Conservation (phyloP, 768 basidiomycete genomes). For the Mycena polygramma region DNA sequence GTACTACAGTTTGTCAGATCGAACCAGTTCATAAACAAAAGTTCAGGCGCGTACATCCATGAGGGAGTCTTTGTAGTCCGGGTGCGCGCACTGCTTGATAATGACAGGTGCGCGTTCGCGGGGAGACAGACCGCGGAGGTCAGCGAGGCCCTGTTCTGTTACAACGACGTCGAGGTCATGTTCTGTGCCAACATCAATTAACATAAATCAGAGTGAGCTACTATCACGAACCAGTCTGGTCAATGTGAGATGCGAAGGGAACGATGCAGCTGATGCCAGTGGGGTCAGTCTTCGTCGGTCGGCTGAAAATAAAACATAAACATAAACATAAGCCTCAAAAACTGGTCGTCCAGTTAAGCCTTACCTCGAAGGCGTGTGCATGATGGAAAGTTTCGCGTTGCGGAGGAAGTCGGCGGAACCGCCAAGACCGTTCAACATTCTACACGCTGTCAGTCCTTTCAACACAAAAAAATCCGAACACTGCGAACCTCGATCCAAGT, state of each 20-base stretch:
- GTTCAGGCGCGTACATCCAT: constrained; percentile 48
- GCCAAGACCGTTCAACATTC: constrained; percentile 65
- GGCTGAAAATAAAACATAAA: constrained; percentile 40
- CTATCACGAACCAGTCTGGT: constrained; percentile 57
- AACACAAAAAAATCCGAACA: not conserved
- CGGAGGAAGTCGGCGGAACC: constrained; percentile 64
- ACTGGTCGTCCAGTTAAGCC: constrained; percentile 1
- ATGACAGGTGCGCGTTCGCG: constrained; percentile 61
- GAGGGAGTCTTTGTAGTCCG: constrained; percentile 58
- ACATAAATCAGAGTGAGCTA: not conserved
- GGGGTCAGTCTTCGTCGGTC: constrained; percentile 62
- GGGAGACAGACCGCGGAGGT: constrained; percentile 60
- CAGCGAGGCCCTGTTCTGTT: constrained; percentile 64
- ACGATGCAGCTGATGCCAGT: constrained; percentile 65
- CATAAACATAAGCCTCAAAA: not conserved
- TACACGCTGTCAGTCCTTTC: constrained; percentile 1
- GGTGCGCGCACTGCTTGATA: constrained; percentile 63
- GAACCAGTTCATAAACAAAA: not conserved
- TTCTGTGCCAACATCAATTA: constrained; percentile 42
- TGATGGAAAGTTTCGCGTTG: constrained; percentile 64
- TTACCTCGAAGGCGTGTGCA: constrained; percentile 62
- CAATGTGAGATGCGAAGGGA: constrained; percentile 61
- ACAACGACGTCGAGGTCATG: constrained; percentile 63
- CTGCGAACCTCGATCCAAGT: constrained; percentile 53
- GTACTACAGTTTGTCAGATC: constrained; percentile 44